These are phyloP conservation scores for Neurospora sp. DNA, from an alignment of 495 filamentous ascomycete species.

Conservation along the genomic window DNA sequence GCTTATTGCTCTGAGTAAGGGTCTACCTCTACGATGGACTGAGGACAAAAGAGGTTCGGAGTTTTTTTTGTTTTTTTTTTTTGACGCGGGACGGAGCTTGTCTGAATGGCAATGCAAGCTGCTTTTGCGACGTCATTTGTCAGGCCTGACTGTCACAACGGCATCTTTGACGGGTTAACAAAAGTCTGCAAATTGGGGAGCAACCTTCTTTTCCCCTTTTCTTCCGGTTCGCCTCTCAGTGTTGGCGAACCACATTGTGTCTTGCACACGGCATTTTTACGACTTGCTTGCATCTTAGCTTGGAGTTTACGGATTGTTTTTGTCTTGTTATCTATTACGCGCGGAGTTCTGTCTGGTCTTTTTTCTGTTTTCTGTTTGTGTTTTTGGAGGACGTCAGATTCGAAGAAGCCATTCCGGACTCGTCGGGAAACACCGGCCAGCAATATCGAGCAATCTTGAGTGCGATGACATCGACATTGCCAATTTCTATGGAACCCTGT, in stretches of 20 bases:
- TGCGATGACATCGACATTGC: not conserved
- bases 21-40: too few species aligned
- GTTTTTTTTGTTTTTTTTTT: too few species aligned
- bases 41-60: too few species aligned
- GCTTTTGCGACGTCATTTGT: not conserved
- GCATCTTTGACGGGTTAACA: not conserved
- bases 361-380: not conserved
- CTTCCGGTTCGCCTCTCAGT: not conserved
- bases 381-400: not conserved
- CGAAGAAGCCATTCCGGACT: not conserved
- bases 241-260: not conserved
- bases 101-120: too few species aligned
- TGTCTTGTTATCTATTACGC: not conserved
- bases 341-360: not conserved
- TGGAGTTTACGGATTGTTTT: slow-evolving; percentile 9
- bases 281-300: slow-evolving; percentile 7
- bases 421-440: not conserved
- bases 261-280: not conserved
- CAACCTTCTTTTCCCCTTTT: not conserved
- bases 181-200: not conserved
- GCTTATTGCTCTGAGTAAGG: not conserved
- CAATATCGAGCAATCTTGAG: not conserved
- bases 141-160: not conserved
- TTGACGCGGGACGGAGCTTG: too few species aligned
- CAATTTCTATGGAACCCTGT: not conserved